Percentiles rank a stretch among this genome's conserved stretches.
These are phyloP conservation scores for Epicoccum nigrum DNA, from an alignment of 2,329 filamentous ascomycete genomes.

Conservation along the genomic window DNA sequence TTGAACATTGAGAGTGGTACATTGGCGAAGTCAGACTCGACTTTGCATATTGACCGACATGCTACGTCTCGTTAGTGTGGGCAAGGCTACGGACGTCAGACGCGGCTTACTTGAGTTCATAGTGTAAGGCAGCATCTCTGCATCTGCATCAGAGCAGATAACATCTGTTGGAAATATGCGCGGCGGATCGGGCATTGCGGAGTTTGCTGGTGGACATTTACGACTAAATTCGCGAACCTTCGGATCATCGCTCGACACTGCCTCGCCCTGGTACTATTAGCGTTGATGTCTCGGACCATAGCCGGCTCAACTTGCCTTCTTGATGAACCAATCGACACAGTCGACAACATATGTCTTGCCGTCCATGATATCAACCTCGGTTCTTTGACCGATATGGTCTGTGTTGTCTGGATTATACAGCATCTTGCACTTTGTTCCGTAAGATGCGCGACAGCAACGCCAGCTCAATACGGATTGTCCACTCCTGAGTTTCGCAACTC, in stretches of 20 bases:
- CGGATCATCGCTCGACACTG: conserved; percentile 24
- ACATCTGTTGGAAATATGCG: conserved; percentile 34
- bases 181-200: conserved; percentile 16
- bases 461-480: conserved; percentile 52
- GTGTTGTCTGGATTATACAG: conserved; percentile 44
- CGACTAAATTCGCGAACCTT: conserved; percentile 29
- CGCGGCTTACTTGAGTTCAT: conserved; percentile 2
- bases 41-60: conserved; percentile 45
- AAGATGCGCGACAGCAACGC: conserved; percentile 47
- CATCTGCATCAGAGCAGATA: conserved; percentile 24
- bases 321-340: conserved; percentile 49
- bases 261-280: conserved; percentile 17
- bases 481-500: conserved; percentile 53
- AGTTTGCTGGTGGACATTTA: conserved; percentile 28
- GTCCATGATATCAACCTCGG: conserved; percentile 39
- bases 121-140: conserved; percentile 1
- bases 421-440: conserved; percentile 48
- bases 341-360: conserved; percentile 45
- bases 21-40: conserved; percentile 20
- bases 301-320: conserved; percentile 12
- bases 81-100: no score
- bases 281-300: no score
- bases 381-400: conserved; percentile 32
- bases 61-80: conserved; percentile 19
- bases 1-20: conserved; percentile 18